These are phyloP conservation scores for Plenodomus lindquistii DNA, from an alignment of 2,329 filamentous ascomycete species.

Conservation along the genomic window DNA sequence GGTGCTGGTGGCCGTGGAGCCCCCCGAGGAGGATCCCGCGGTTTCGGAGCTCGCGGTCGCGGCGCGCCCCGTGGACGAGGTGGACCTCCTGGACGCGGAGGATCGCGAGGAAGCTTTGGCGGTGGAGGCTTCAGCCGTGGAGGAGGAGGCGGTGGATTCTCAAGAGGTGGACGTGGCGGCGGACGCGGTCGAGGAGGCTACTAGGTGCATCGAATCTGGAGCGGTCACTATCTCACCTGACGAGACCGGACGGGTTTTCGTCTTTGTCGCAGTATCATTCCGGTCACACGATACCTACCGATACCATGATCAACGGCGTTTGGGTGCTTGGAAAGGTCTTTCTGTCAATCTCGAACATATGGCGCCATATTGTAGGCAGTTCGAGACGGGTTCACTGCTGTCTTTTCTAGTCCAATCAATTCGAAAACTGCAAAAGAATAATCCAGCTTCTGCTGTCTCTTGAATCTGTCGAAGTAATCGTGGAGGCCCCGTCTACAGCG, in stretches of 20 bases:
- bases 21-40: slow-evolving; percentile 38
- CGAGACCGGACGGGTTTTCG: slow-evolving; percentile 11
- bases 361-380: slow-evolving; percentile 22
- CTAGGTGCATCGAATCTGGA: slow-evolving; percentile 18
- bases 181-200: slow-evolving; percentile 38
- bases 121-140: slow-evolving; percentile 38
- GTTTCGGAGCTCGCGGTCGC: slow-evolving; percentile 43
- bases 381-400: slow-evolving; percentile 8
- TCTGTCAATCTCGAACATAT: slow-evolving; percentile 29
- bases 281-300: slow-evolving; percentile 30
- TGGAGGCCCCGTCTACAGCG: too few species aligned
- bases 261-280: slow-evolving; percentile 20
- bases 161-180: slow-evolving; percentile 28
- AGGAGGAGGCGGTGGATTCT: slow-evolving; percentile 37
- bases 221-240: slow-evolving; percentile 7
- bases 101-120: slow-evolving; percentile 53
- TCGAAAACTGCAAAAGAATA: slow-evolving; percentile 1
- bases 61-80: slow-evolving; percentile 57
- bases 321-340: slow-evolving; percentile 30
- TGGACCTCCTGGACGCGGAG: slow-evolving; percentile 50
- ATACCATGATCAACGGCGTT: slow-evolving; percentile 44
- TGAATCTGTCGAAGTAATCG: too few species aligned
- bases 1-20: slow-evolving; percentile 63
- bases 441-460: too few species aligned
- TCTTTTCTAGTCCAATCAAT: slow-evolving; percentile 13